These are phyloP conservation scores for Monilinia fructigena DNA, from an alignment of 2,329 filamentous ascomycete species.

Conservation along the genomic window DNA sequence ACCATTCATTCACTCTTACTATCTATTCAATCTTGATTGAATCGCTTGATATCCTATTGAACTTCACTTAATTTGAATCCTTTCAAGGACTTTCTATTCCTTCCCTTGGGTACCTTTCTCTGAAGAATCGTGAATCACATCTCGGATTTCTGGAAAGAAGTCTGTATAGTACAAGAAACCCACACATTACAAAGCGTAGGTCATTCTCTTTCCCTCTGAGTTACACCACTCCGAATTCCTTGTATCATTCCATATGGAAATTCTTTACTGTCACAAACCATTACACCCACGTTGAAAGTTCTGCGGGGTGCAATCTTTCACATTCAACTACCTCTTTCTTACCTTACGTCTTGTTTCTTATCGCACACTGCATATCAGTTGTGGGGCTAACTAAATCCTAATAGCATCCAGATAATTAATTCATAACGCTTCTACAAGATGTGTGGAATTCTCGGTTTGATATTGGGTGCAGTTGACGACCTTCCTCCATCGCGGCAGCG, in stretches of 20 bases:
- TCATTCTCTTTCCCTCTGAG: background rate
- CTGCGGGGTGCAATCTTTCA: conserved; percentile 32
- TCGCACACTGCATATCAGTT: background rate
- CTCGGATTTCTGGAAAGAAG: too few relatives aligned
- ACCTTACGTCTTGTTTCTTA: conserved; percentile 3
- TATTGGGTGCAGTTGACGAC: conserved; percentile 55
- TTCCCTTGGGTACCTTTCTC: background rate
- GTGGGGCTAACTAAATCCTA: conserved; percentile 20
- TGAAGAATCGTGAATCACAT: too few relatives aligned
- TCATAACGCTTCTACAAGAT: conserved; percentile 42
- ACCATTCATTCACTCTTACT: background rate
- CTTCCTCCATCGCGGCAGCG: conserved; percentile 51
- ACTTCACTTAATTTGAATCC: background rate
- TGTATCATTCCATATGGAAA: conserved; percentile 35
- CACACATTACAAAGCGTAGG: background rate
- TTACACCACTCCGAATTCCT: background rate
- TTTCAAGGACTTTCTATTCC: background rate
- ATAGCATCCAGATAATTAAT: conserved; percentile 11
- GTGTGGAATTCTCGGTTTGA: conserved; percentile 62
- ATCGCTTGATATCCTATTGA: background rate
- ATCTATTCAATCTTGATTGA: conserved; percentile 3
- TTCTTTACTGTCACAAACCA: conserved; percentile 27
- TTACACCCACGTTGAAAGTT: conserved; percentile 37
- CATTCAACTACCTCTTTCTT: conserved; percentile 22
- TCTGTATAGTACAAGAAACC: too few relatives aligned